Evolutionary conservation across 192 early-diverging fungal species (phyloP).

Genomic region (Haplosporangium gracile): DNA sequence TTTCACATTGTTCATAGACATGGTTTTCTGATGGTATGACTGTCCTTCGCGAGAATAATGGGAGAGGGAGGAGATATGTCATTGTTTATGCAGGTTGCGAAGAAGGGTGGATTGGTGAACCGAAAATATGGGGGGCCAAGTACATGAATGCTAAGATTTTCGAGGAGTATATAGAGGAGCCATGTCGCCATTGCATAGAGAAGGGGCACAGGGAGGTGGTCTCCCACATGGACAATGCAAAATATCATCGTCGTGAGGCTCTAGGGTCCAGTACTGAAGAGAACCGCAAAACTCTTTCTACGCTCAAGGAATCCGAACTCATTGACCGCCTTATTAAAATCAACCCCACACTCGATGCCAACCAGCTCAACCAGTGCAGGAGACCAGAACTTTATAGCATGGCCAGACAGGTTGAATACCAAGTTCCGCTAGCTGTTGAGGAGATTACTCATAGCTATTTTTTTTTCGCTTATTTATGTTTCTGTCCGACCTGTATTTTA

Average conservation of each 20-base stretch:
- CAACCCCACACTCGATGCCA: background rate
- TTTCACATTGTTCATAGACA: background rate
- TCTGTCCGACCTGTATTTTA: too few relatives aligned
- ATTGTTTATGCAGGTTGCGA: slow-evolving; percentile 18
- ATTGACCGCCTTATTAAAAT: slow-evolving; percentile 1
- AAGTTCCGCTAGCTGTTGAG: background rate
- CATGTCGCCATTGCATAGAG: background rate
- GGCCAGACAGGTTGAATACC: background rate
- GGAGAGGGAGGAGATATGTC: slow-evolving; percentile 15
- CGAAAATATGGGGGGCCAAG: slow-evolving; percentile 18
- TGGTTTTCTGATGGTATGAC: slow-evolving; percentile 17
- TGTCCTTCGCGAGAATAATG: slow-evolving; percentile 3
- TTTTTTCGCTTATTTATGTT: background rate
- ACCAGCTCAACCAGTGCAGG: background rate
- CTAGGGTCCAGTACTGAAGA: background rate
- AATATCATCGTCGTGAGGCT: slow-evolving; percentile 21
- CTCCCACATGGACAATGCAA: slow-evolving; percentile 38
- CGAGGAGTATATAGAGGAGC: slow-evolving; percentile 15
- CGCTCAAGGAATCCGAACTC: slow-evolving; percentile 1
- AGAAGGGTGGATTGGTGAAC: slow-evolving; percentile 21
- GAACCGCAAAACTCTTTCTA: slow-evolving; percentile 15
- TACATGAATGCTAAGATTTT: slow-evolving; percentile 20
- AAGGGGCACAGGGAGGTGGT: slow-evolving; percentile 13
- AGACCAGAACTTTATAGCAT: background rate
- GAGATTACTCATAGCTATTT: slow-evolving; percentile 3